A percentile compares a stretch with the other conserved stretches of the same genome.
These are phyloP conservation scores for Patellifolia procumbens DNA, from an alignment of 179 eudicot genomes.

Conservation along the genomic window DNA sequence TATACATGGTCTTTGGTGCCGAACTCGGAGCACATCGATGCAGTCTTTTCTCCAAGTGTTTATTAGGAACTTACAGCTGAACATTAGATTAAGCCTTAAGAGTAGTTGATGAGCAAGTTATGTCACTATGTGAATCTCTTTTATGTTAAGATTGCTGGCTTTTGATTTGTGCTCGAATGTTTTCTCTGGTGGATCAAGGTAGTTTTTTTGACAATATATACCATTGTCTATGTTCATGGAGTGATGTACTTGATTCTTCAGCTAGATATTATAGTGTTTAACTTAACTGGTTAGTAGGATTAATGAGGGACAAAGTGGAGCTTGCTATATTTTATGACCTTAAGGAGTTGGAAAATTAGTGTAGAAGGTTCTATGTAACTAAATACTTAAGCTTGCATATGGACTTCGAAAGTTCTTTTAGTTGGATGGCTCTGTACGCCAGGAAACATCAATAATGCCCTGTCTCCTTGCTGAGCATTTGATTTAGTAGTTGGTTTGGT, in stretches of 20 bases:
- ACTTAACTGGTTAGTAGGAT: neutral
- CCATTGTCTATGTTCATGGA: neutral
- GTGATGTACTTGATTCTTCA: neutral
- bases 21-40: neutral
- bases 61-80: no score
- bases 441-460: neutral
- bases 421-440: neutral
- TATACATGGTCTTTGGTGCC: neutral
- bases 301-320: neutral
- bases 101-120: neutral
- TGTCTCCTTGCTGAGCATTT: neutral
- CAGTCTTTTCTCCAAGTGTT: neutral
- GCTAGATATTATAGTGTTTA: neutral
- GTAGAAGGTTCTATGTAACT: neutral
- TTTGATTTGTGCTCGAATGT: neutral
- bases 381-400: no score
- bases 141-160: neutral
- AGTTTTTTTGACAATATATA: neutral
- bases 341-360: neutral
- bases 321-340: neutral
- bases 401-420: neutral
- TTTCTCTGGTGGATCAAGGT: neutral
- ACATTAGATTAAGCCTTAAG: neutral
- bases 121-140: neutral
- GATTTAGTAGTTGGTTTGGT: neutral